Conservation (phyloP, 164 flowering plant species). For the Tinospora cordifolia region DNA sequence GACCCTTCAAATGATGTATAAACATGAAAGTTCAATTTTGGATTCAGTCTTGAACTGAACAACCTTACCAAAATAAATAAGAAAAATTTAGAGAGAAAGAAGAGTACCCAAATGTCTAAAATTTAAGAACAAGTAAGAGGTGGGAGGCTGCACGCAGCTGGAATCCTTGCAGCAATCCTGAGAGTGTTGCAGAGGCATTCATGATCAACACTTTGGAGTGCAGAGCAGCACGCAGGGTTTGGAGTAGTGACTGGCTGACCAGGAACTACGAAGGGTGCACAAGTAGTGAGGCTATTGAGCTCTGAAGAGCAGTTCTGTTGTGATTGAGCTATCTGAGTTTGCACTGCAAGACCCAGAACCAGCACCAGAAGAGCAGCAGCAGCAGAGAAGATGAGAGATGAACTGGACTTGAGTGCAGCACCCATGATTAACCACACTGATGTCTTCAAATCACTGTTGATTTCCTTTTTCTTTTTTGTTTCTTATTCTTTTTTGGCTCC, state of each 20-base stretch:
- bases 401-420: constrained; percentile 6
- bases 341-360: constrained; percentile 4
- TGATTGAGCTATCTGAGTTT: constrained; percentile 10
- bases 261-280: constrained; percentile 49
- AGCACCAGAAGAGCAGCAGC: constrained; percentile 6
- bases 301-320: constrained; percentile 28
- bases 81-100: neutral
- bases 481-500: no score
- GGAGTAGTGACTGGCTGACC: constrained; percentile 28
- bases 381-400: constrained; percentile 1
- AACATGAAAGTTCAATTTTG: no score
- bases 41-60: neutral
- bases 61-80: neutral
- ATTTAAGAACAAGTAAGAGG: constrained; percentile 30
- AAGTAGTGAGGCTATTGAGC: constrained; percentile 33
- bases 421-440: constrained; percentile 2
- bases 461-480: no score
- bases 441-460: neutral
- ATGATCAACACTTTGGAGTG: constrained; percentile 30
- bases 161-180: constrained; percentile 41
- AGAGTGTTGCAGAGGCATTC: constrained; percentile 58
- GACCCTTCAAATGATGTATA: no score
- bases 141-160: constrained; percentile 48
- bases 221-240: constrained; percentile 42
- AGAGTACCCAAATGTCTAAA: neutral